Percentiles rank a stretch among this genome's conserved stretches.
Evolutionary conservation across 495 filamentous ascomycete species (phyloP).

Genomic region (Elaphomyces granulatus): DNA sequence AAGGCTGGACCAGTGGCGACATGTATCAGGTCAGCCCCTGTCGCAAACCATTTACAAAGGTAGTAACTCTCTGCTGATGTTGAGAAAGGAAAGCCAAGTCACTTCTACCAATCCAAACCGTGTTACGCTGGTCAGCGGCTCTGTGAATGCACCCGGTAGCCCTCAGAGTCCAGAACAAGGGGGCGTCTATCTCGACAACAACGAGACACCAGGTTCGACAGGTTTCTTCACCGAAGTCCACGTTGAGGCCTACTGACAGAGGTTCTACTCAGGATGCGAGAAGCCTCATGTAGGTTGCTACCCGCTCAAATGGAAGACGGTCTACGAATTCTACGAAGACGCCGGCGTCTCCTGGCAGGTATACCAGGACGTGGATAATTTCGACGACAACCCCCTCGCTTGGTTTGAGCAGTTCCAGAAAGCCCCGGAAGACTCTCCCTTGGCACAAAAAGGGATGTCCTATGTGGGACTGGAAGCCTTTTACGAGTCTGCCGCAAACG

Average conservation of each 20-base stretch:
- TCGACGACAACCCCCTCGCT: constrained; percentile 39
- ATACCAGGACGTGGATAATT: constrained; percentile 40
- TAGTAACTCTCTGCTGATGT: background rate
- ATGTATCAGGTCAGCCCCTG: constrained; percentile 41
- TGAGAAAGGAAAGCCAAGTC: constrained; percentile 32
- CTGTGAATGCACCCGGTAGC: constrained; percentile 36
- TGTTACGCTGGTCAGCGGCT: constrained; percentile 38
- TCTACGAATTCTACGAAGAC: constrained; percentile 36
- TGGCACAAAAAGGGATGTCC: constrained; percentile 32
- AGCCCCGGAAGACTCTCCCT: constrained; percentile 19
- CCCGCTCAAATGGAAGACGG: constrained; percentile 40
- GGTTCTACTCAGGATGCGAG: constrained; percentile 15
- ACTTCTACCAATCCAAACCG: constrained; percentile 42
- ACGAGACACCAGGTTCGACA: constrained; percentile 31
- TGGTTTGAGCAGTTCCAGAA: constrained; percentile 42
- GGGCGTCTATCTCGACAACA: constrained; percentile 42
- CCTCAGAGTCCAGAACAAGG: constrained; percentile 31
- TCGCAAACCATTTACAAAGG: no score
- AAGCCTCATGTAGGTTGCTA: constrained; percentile 26
- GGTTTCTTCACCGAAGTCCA: no score
- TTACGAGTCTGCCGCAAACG: constrained; percentile 35
- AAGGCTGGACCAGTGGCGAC: constrained; percentile 38
- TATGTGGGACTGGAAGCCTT: constrained; percentile 34
- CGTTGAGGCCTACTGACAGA: no score
- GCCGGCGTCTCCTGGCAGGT: constrained; percentile 41